phyloP scores from a whole-genome alignment of 1,284 basidiomycete genomes.

The Cryptococcus sp. region DNA sequence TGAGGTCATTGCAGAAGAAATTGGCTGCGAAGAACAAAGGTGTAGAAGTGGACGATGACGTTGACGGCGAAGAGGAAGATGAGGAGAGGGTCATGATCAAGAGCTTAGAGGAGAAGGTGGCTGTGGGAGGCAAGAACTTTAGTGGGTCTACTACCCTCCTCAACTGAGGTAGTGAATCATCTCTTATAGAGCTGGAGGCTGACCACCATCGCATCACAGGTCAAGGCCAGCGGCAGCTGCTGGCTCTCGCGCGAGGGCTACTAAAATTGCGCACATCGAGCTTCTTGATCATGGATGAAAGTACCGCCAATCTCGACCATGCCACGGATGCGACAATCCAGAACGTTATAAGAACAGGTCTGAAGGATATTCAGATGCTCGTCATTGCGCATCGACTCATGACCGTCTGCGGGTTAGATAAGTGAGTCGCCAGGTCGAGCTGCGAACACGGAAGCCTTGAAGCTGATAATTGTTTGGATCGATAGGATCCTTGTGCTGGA shows the following conservation, averaged over 20 bases:
- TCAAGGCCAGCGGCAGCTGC: constrained; percentile 60
- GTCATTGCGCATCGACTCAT: constrained; percentile 58
- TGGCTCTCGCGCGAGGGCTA: constrained; percentile 60
- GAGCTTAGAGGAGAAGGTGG: constrained; percentile 57
- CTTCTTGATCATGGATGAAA: constrained; percentile 61
- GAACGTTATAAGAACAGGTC: constrained; percentile 51
- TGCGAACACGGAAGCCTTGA: not conserved
- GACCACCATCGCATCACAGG: constrained; percentile 42
- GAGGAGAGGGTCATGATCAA: constrained; percentile 56
- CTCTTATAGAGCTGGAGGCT: not conserved
- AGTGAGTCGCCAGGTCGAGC: constrained; percentile 33
- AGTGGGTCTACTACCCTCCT: constrained; percentile 27
- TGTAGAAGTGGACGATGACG: constrained; percentile 6
- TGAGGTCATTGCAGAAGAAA: constrained; percentile 15
- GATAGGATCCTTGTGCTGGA: constrained; percentile 58
- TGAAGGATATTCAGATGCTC: constrained; percentile 53
- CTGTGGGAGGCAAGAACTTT: constrained; percentile 56
- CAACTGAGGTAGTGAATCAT: no score
- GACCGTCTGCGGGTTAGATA: constrained; percentile 57
- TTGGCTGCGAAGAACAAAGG: constrained; percentile 17
- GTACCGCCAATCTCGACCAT: constrained; percentile 57
- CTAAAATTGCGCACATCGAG: constrained; percentile 56
- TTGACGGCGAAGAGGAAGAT: constrained; percentile 18
- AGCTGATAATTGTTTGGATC: constrained; percentile 21
- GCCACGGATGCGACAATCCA: constrained; percentile 57